Percentiles rank a stretch among this genome's conserved stretches.
Conservation (phyloP, 2,329 filamentous ascomycete genomes). For the Madurella mycetomatis region DNA sequence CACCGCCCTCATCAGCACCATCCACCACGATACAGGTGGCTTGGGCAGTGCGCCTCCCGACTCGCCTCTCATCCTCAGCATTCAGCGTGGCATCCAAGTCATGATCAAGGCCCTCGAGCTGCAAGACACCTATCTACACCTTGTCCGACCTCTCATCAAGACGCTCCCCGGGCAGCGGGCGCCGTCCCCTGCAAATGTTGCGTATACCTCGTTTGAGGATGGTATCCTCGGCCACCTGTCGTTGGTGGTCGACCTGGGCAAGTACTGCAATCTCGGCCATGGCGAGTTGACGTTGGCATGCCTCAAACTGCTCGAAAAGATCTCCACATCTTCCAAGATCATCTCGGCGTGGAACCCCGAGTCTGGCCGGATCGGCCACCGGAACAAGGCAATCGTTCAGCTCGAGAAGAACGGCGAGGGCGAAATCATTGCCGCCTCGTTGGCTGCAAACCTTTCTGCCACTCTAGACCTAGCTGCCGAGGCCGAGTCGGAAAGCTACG, state of each 20-base stretch:
- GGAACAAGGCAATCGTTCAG: slow-evolving; percentile 84
- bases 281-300: slow-evolving; percentile 75
- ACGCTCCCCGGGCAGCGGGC: slow-evolving; percentile 56
- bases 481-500: slow-evolving; percentile 65
- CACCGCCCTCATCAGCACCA: slow-evolving; percentile 68
- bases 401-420: slow-evolving; percentile 77
- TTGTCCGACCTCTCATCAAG: slow-evolving; percentile 76
- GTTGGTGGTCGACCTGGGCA: slow-evolving; percentile 75
- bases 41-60: slow-evolving; percentile 69
- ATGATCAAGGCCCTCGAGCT: slow-evolving; percentile 79
- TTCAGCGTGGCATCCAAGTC: slow-evolving; percentile 77
- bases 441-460: slow-evolving; percentile 64
- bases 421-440: slow-evolving; percentile 70
- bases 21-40: slow-evolving; percentile 70
- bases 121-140: slow-evolving; percentile 85
- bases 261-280: slow-evolving; percentile 82
- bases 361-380: slow-evolving; percentile 57
- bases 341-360: slow-evolving; percentile 64
- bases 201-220: slow-evolving; percentile 88
- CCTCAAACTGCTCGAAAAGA: slow-evolving; percentile 75
- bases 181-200: slow-evolving; percentile 63
- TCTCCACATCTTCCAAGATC: slow-evolving; percentile 79
- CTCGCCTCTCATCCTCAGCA: slow-evolving; percentile 74
- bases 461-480: slow-evolving; percentile 70
- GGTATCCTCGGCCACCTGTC: slow-evolving; percentile 76